Evolutionary conservation across 768 basidiomycete species (phyloP).

Genomic region (Tephrocybe sp.): DNA sequence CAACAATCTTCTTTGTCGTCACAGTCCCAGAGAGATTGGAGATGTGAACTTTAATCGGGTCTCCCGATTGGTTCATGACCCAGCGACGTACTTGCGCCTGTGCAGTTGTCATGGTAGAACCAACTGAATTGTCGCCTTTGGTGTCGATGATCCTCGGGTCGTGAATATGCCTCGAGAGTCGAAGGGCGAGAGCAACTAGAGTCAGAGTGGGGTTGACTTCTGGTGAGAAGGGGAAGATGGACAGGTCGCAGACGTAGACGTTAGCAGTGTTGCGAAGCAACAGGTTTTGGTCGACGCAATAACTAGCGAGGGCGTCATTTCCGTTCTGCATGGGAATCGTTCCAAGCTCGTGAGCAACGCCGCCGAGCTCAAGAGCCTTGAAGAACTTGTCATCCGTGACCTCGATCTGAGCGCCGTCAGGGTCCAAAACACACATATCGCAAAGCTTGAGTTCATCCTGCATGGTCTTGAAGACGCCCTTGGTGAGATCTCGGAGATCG

Average conservation of each 20-base stretch:
- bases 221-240: slow-evolving; percentile 25
- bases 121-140: background rate
- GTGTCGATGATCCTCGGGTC: background rate
- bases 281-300: slow-evolving; percentile 16
- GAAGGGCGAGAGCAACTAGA: slow-evolving; percentile 22
- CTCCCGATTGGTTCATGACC: slow-evolving; percentile 9
- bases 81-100: background rate
- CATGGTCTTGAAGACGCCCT: slow-evolving; percentile 4
- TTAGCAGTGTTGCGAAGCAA: slow-evolving; percentile 8
- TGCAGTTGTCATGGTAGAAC: background rate
- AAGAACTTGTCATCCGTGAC: slow-evolving; percentile 9
- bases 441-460: slow-evolving; percentile 7
- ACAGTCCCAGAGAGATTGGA: background rate
- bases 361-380: slow-evolving; percentile 19
- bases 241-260: slow-evolving; percentile 24
- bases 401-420: background rate
- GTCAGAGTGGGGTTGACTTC: slow-evolving; percentile 20
- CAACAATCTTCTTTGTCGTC: background rate
- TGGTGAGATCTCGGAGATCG: slow-evolving; percentile 10
- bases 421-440: background rate
- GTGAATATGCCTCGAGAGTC: slow-evolving; percentile 17
- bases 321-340: slow-evolving; percentile 17
- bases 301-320: background rate
- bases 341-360: slow-evolving; percentile 25
- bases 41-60: slow-evolving; percentile 1